Percentiles rank a stretch among this genome's conserved stretches.
Conservation (phyloP, 2,329 filamentous ascomycete genomes). For the Hortaea werneckii region DNA sequence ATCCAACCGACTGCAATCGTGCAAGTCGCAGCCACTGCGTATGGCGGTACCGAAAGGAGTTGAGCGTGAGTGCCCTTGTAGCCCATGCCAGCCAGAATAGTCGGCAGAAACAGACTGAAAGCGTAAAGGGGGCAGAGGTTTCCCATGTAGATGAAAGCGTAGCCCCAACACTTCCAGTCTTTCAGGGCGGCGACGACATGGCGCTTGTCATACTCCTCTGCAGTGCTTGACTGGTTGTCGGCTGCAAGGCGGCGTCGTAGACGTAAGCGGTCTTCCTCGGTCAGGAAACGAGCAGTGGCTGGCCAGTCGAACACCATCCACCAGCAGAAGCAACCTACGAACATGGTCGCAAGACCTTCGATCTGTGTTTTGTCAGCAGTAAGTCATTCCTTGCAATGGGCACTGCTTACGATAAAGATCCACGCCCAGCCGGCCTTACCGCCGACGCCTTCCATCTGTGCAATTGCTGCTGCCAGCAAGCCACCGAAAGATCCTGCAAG, state of each 20-base stretch:
- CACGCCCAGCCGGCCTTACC: constrained; percentile 33
- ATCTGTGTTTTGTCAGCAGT: not conserved
- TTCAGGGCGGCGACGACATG: constrained; percentile 56
- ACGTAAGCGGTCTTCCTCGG: constrained; percentile 56
- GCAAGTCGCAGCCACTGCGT: constrained; percentile 52
- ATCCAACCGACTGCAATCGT: constrained; percentile 63
- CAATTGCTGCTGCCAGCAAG: constrained; percentile 46
- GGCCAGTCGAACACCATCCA: constrained; percentile 81
- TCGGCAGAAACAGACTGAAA: constrained; percentile 68
- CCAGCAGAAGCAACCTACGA: constrained; percentile 58
- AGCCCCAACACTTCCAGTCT: constrained; percentile 77
- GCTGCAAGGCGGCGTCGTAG: constrained; percentile 55
- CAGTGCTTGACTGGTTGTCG: constrained; percentile 44
- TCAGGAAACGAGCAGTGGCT: constrained; percentile 56
- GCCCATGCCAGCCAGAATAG: constrained; percentile 56
- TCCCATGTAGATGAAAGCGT: constrained; percentile 70
- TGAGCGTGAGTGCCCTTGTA: constrained; percentile 56
- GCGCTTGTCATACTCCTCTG: constrained; percentile 65
- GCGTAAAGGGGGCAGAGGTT: constrained; percentile 62
- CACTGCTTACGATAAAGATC: not conserved
- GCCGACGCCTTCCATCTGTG: constrained; percentile 44
- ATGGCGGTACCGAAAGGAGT: constrained; percentile 65
- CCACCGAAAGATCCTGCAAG: constrained; percentile 45
- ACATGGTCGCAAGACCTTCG: constrained; percentile 35
- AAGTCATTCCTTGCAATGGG: too few relatives aligned